These are phyloP conservation scores for Fusarium fujikuroi DNA, from an alignment of 2,329 filamentous ascomycete genomes.

Conservation along the genomic window DNA sequence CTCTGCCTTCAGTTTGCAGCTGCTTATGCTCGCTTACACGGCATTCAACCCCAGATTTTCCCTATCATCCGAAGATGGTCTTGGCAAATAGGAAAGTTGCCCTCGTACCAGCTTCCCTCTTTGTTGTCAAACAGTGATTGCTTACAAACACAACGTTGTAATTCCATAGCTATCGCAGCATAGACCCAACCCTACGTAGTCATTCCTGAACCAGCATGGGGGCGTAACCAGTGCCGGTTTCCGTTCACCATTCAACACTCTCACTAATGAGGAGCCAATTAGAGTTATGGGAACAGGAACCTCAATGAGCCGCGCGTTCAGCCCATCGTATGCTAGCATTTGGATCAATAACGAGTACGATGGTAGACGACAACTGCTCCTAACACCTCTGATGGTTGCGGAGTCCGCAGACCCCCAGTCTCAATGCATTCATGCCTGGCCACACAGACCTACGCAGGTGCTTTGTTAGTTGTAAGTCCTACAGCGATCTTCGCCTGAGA, in stretches of 20 bases:
- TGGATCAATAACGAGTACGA: rapidly evolving
- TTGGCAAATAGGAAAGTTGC: not conserved
- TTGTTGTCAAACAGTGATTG: no score
- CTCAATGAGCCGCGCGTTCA: not conserved
- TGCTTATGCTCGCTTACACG: not conserved
- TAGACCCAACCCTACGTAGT: not conserved
- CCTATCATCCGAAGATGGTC: not conserved
- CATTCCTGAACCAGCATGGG: no score
- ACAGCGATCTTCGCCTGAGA: no score
- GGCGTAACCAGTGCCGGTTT: not conserved
- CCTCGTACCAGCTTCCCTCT: not conserved
- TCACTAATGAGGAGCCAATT: not conserved
- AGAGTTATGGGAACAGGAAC: rapidly evolving
- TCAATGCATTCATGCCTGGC: not conserved
- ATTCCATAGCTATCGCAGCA: rapidly evolving
- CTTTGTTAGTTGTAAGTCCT: no score
- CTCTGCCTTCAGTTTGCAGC: rapidly evolving
- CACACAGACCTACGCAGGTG: no score
- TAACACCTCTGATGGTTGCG: not conserved
- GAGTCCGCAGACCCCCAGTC: not conserved
- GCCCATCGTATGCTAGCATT: not conserved
- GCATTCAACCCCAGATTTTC: not conserved
- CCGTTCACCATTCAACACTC: not conserved
- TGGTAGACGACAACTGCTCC: no score
- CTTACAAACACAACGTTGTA: no score